Conservation (phyloP, 2,329 filamentous ascomycete species). For the Nemania sp. region DNA sequence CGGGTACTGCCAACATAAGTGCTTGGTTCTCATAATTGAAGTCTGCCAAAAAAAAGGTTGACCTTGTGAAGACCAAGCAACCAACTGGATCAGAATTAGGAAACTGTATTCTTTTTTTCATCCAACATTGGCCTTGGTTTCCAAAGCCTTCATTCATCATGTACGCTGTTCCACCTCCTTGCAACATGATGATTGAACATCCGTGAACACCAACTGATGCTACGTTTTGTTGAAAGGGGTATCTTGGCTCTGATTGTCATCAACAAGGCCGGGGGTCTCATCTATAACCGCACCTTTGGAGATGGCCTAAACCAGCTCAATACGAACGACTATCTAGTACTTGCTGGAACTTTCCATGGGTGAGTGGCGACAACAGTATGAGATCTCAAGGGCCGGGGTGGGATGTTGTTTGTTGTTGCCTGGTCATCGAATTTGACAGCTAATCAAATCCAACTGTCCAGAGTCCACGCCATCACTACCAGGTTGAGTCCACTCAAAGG, state of each 20-base stretch:
- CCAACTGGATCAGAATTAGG: background rate
- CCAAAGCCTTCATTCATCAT: slow-evolving; percentile 12
- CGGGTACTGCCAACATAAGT: too few species aligned
- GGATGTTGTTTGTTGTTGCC: background rate
- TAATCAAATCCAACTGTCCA: slow-evolving; percentile 39
- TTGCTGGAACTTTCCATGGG: slow-evolving; percentile 97
- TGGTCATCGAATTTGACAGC: slow-evolving; percentile 17
- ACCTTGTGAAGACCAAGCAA: too few species aligned
- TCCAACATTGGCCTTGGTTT: background rate
- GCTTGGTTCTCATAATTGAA: too few species aligned
- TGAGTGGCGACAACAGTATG: slow-evolving; percentile 46
- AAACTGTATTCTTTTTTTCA: background rate
- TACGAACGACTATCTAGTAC: slow-evolving; percentile 94
- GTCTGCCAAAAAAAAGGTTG: too few species aligned
- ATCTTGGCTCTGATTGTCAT: slow-evolving; percentile 96
- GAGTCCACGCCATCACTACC: slow-evolving; percentile 71
- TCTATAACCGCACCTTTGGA: slow-evolving; percentile 95
- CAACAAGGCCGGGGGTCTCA: slow-evolving; percentile 95
- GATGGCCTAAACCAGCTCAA: slow-evolving; percentile 84
- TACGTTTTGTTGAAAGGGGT: slow-evolving; percentile 66
- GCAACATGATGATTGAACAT: background rate
- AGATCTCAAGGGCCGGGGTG: background rate
- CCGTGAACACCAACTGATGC: slow-evolving; percentile 9
- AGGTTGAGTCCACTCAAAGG: slow-evolving; percentile 62
- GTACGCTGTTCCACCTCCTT: slow-evolving; percentile 2